phyloP scores from a whole-genome alignment of 495 filamentous ascomycete genomes.

The Monascus purpureus region DNA sequence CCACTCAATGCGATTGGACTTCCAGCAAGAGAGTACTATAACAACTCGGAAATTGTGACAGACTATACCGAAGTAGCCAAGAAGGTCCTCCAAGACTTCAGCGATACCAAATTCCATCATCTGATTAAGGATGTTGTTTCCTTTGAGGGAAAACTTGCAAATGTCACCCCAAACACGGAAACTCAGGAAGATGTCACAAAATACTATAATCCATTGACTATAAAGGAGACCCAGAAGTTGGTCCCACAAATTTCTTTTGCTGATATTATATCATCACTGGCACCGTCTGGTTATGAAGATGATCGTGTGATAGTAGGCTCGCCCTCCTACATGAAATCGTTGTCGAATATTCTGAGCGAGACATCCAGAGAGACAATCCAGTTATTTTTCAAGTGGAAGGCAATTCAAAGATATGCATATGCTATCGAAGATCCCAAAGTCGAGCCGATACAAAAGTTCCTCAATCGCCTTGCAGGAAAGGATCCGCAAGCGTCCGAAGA shows the following conservation, averaged over 20 bases:
- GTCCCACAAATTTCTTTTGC: slow-evolving; percentile 41
- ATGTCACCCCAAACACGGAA: slow-evolving; percentile 42
- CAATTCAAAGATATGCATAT: slow-evolving; percentile 35
- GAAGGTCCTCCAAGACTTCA: slow-evolving; percentile 23
- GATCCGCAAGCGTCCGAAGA: slow-evolving; percentile 50
- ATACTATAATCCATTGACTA: slow-evolving; percentile 41
- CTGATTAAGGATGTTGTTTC: slow-evolving; percentile 34
- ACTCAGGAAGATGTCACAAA: slow-evolving; percentile 45
- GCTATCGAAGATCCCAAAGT: slow-evolving; percentile 44
- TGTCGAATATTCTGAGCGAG: slow-evolving; percentile 32
- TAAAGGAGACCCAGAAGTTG: slow-evolving; percentile 37
- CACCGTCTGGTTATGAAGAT: slow-evolving; percentile 33
- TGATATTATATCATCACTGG: slow-evolving; percentile 37
- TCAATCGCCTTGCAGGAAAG: slow-evolving; percentile 41
- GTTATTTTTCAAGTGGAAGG: slow-evolving; percentile 47
- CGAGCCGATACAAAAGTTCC: slow-evolving; percentile 43
- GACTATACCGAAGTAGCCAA: slow-evolving; percentile 39
- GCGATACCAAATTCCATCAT: slow-evolving; percentile 10
- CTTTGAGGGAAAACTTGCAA: slow-evolving; percentile 48
- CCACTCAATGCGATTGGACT: slow-evolving; percentile 42
- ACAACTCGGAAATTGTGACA: slow-evolving; percentile 37
- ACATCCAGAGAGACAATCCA: slow-evolving; percentile 35
- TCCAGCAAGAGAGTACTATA: slow-evolving; percentile 51
- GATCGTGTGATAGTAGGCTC: slow-evolving; percentile 44
- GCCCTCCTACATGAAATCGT: slow-evolving; percentile 37